Percentiles rank a stretch among this genome's conserved stretches.
These are phyloP conservation scores for Curvularia spicifera DNA, from an alignment of 2,329 filamentous ascomycete species.

Conservation along the genomic window DNA sequence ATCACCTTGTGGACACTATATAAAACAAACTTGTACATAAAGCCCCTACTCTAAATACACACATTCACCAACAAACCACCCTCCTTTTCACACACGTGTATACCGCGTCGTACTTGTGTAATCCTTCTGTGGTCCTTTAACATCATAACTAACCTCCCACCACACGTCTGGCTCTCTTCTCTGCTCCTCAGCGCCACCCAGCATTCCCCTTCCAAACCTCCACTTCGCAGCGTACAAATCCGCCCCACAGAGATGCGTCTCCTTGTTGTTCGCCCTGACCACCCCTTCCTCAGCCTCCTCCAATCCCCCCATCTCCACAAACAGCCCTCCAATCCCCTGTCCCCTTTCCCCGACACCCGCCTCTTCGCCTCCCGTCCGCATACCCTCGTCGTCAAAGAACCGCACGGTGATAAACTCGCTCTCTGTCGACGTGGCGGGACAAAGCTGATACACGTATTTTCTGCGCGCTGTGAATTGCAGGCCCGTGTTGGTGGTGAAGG, in stretches of 20 bases:
- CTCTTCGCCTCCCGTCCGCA: background rate
- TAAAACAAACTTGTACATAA: background rate
- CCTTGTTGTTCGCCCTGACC: constrained; percentile 58
- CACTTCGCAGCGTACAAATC: constrained; percentile 77
- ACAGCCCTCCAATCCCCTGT: constrained; percentile 72
- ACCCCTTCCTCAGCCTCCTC: background rate
- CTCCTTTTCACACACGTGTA: constrained; percentile 6
- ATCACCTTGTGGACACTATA: background rate
- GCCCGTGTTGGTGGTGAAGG: constrained; percentile 64
- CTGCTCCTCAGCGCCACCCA: background rate
- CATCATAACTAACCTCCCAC: constrained; percentile 50
- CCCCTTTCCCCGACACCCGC: constrained; percentile 18
- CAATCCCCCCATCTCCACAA: constrained; percentile 70
- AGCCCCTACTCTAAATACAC: background rate
- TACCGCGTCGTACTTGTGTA: constrained; percentile 50
- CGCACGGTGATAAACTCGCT: constrained; percentile 14
- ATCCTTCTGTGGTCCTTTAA: constrained; percentile 51
- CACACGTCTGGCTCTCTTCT: constrained; percentile 21
- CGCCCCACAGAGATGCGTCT: constrained; percentile 72
- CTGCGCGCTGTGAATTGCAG: constrained; percentile 65
- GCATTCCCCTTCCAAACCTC: constrained; percentile 62
- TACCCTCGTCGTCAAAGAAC: constrained; percentile 28
- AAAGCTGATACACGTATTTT: constrained; percentile 74
- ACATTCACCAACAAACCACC: background rate
- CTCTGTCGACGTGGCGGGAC: too few species aligned